These are phyloP conservation scores for Scheffersomyces insectosa DNA, from an alignment of 1,139 yeast genomes.

Conservation along the genomic window DNA sequence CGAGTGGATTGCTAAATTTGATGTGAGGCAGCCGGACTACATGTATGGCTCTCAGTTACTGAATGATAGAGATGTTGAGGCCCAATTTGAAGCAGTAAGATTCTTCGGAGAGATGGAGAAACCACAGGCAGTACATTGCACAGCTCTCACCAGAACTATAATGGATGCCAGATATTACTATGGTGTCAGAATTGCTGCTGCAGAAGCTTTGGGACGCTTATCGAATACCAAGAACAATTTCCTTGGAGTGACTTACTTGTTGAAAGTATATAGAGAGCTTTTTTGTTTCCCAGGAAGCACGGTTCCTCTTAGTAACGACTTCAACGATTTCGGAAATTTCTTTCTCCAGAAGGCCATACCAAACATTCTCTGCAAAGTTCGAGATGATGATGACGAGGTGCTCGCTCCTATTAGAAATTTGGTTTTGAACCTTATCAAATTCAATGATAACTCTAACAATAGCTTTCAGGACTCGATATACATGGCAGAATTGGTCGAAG, in stretches of 20 bases:
- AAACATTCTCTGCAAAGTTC: slow-evolving; percentile 56
- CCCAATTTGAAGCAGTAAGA: slow-evolving; percentile 81
- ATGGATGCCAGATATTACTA: slow-evolving; percentile 85
- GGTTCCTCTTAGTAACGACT: slow-evolving; percentile 80
- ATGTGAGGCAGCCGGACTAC: slow-evolving; percentile 88
- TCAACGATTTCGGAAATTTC: slow-evolving; percentile 65
- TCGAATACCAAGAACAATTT: slow-evolving; percentile 63
- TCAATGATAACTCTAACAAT: slow-evolving; percentile 84
- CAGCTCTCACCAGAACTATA: slow-evolving; percentile 74
- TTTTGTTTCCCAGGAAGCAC: slow-evolving; percentile 70
- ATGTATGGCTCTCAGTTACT: slow-evolving; percentile 94
- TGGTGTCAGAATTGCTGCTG: slow-evolving; percentile 89
- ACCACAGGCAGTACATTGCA: slow-evolving; percentile 68
- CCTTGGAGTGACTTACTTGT: slow-evolving; percentile 72
- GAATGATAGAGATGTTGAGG: slow-evolving; percentile 95
- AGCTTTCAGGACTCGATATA: slow-evolving; percentile 74
- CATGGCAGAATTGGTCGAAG: slow-evolving; percentile 55
- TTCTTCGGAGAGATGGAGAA: slow-evolving; percentile 65
- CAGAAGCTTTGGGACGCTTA: slow-evolving; percentile 67
- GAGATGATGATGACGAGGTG: slow-evolving; percentile 64
- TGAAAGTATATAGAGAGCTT: slow-evolving; percentile 65
- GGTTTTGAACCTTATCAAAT: slow-evolving; percentile 70
- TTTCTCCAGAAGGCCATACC: slow-evolving; percentile 74
- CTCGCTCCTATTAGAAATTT: slow-evolving; percentile 66
- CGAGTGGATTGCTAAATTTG: slow-evolving; percentile 89